These are phyloP conservation scores for Halenospora varia DNA, from an alignment of 495 filamentous ascomycete species.

Conservation along the genomic window DNA sequence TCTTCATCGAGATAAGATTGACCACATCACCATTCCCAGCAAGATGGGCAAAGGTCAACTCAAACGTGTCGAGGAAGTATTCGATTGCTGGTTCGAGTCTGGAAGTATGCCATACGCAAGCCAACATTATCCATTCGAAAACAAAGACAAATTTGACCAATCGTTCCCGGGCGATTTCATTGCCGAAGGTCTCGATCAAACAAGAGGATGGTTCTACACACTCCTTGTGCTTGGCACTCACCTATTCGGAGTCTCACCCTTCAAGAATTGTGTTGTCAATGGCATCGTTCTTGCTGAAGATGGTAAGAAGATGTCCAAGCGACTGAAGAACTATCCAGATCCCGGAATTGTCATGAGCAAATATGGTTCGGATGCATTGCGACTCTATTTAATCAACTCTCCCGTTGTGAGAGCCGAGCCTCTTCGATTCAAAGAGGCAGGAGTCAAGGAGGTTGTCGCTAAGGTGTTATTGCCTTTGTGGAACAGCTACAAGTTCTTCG, in stretches of 20 bases:
- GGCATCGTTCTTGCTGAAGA: slow-evolving; percentile 94
- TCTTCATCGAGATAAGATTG: slow-evolving; percentile 91
- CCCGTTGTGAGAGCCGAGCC: slow-evolving; percentile 93
- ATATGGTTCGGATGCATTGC: slow-evolving; percentile 91
- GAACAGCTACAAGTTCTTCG: slow-evolving; percentile 98
- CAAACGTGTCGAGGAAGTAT: slow-evolving; percentile 82
- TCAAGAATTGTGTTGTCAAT: slow-evolving; percentile 96
- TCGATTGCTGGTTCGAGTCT: slow-evolving; percentile 90
- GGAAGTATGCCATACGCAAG: slow-evolving; percentile 96
- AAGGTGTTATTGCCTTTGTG: slow-evolving; percentile 93
- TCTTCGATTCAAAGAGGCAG: slow-evolving; percentile 84
- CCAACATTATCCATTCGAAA: slow-evolving; percentile 93
- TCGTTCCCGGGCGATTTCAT: slow-evolving; percentile 96
- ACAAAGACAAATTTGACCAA: slow-evolving; percentile 74
- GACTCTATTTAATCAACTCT: slow-evolving; percentile 95
- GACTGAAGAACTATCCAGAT: slow-evolving; percentile 96
- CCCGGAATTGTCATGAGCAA: slow-evolving; percentile 77
- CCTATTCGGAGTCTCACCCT: slow-evolving; percentile 83
- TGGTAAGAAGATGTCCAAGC: slow-evolving; percentile 99
- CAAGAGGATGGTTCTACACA: slow-evolving; percentile 97
- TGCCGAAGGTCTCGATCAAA: slow-evolving; percentile 92
- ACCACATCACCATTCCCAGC: slow-evolving; percentile 94
- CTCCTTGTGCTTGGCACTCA: slow-evolving; percentile 86
- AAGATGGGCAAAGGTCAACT: slow-evolving; percentile 83
- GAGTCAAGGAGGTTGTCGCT: slow-evolving; percentile 92